Conservation (phyloP, 2,329 filamentous ascomycete genomes). For the Fusarium verticillioides region DNA sequence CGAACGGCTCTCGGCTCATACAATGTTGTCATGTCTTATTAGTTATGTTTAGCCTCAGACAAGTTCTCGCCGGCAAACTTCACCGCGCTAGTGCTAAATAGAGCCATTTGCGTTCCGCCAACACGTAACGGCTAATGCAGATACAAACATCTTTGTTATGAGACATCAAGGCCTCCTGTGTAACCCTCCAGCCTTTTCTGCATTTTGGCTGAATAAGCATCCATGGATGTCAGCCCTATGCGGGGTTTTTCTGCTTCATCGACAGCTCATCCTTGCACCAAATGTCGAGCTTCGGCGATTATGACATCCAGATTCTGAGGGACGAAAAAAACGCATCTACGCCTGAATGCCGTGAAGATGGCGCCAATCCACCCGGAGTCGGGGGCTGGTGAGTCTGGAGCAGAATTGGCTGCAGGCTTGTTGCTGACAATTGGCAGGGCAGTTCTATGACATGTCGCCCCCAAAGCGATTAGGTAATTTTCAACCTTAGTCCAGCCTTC, state of each 20-base stretch:
- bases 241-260: not conserved
- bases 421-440: not conserved
- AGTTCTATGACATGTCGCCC: constrained; percentile 16
- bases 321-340: not conserved
- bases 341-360: not conserved
- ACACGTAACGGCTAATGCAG: not conserved
- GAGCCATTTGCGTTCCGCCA: not conserved
- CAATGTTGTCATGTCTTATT: too few relatives aligned
- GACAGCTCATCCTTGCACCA: not conserved
- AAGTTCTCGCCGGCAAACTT: too few relatives aligned
- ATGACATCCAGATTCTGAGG: not conserved
- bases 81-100: too few relatives aligned
- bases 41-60: too few relatives aligned
- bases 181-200: not conserved
- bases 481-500: fast-evolving
- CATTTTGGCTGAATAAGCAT: not conserved
- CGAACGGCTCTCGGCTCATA: too few relatives aligned
- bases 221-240: not conserved
- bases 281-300: not conserved
- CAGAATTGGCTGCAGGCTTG: not conserved
- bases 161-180: not conserved
- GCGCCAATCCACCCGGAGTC: not conserved
- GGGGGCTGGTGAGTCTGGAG: not conserved
- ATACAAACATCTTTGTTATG: not conserved
- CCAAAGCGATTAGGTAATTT: constrained; percentile 1